phyloP scores from a whole-genome alignment of 2,329 filamentous ascomycete genomes.

The Lomentospora prolificans region DNA sequence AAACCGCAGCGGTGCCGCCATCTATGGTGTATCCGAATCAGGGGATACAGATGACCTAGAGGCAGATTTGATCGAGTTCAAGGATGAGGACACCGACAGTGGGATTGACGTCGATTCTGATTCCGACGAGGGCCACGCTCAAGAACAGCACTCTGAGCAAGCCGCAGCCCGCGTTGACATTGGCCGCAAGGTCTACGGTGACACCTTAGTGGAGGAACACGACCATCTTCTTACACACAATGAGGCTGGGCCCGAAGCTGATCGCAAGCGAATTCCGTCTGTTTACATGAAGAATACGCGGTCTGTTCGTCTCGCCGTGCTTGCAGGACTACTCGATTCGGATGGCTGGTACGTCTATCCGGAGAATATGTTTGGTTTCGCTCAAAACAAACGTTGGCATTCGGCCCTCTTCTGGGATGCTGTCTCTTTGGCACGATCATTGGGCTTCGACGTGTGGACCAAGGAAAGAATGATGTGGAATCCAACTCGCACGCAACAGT shows the following conservation, averaged over 20 bases:
- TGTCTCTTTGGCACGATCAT: conserved; percentile 3
- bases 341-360: conserved; percentile 2
- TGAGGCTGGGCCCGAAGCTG: background rate
- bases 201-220: background rate
- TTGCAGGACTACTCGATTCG: conserved; percentile 2
- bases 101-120: background rate
- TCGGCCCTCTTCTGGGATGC: conserved; percentile 4
- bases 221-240: background rate
- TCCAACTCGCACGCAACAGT: conserved; percentile 1
- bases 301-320: conserved; percentile 3
- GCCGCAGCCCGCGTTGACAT: background rate
- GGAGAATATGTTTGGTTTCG: conserved; percentile 4
- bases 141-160: background rate
- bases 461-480: conserved; percentile 1
- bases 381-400: background rate
- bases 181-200: background rate
- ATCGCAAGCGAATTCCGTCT: conserved; percentile 1
- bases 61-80: background rate
- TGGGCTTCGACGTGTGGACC: conserved; percentile 5
- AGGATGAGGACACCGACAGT: conserved; percentile 1
- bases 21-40: background rate
- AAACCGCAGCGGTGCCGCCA: background rate
- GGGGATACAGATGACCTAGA: background rate
- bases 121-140: background rate
- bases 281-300: conserved; percentile 5